phyloP scores from a whole-genome alignment of 805 yeast species.

The Kuraishia hungarica region DNA sequence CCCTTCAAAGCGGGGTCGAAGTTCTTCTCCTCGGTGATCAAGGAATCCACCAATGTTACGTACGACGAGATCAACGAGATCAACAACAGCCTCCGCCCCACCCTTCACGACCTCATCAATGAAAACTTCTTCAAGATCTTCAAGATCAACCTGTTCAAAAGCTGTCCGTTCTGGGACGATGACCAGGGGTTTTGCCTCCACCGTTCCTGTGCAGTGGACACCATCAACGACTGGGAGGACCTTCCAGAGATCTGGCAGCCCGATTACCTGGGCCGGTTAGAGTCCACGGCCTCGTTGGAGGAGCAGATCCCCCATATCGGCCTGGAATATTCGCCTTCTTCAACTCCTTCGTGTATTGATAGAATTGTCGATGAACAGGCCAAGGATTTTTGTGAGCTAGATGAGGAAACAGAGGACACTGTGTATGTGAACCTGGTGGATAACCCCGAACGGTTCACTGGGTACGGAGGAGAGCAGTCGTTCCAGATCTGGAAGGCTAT shows the following conservation, averaged over 20 bases:
- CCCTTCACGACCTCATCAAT: slow-evolving; percentile 47
- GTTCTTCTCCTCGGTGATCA: slow-evolving; percentile 14
- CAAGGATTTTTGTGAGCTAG: slow-evolving; percentile 60
- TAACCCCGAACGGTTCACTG: slow-evolving; percentile 95
- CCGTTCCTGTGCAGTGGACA: slow-evolving; percentile 83
- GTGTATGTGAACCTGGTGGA: slow-evolving; percentile 80
- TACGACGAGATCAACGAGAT: slow-evolving; percentile 41
- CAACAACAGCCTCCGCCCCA: slow-evolving; percentile 44
- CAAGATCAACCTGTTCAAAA: slow-evolving; percentile 71
- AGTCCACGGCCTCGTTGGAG: slow-evolving; percentile 26
- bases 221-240: slow-evolving; percentile 64
- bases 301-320: slow-evolving; percentile 21
- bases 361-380: slow-evolving; percentile 11
- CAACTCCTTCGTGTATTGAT: slow-evolving; percentile 7
- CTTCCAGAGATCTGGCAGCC: slow-evolving; percentile 70
- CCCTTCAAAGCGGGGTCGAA: slow-evolving; percentile 18
- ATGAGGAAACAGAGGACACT: slow-evolving; percentile 52
- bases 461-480: slow-evolving; percentile 90
- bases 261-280: slow-evolving; percentile 51
- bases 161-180: slow-evolving; percentile 83
- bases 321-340: slow-evolving; percentile 13
- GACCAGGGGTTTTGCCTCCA: slow-evolving; percentile 76
- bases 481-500: slow-evolving; percentile 90
- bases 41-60: slow-evolving; percentile 20
- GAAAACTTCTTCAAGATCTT: slow-evolving; percentile 85